Evolutionary conservation across 495 filamentous ascomycete genomes (phyloP).

Genomic region (Darksidea phi): DNA sequence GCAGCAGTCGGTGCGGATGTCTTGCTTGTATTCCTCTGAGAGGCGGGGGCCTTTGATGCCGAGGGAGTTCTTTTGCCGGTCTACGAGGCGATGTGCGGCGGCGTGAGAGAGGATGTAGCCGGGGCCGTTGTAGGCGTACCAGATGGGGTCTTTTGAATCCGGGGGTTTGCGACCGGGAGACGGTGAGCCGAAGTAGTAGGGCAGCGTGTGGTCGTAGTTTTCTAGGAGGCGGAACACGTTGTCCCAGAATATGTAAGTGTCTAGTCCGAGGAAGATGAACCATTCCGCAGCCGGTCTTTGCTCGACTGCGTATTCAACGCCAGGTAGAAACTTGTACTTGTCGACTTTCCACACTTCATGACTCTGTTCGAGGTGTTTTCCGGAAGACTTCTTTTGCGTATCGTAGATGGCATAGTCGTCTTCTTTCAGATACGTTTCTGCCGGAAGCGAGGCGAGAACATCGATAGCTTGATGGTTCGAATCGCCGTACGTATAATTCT

Average conservation of each 20-base stretch:
- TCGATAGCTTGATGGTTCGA: background rate
- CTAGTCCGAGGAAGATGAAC: slow-evolving; percentile 66
- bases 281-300: slow-evolving; percentile 53
- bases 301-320: slow-evolving; percentile 55
- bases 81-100: slow-evolving; percentile 33
- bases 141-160: background rate
- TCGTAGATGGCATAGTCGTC: slow-evolving; percentile 12
- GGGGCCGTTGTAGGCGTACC: slow-evolving; percentile 56
- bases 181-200: slow-evolving; percentile 56
- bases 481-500: slow-evolving; percentile 7
- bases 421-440: slow-evolving; percentile 8
- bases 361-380: background rate
- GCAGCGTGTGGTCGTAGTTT: slow-evolving; percentile 48
- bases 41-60: slow-evolving; percentile 35
- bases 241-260: slow-evolving; percentile 64
- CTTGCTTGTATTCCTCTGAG: background rate
- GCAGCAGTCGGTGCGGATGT: slow-evolving; percentile 16
- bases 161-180: slow-evolving; percentile 2
- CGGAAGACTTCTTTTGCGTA: background rate
- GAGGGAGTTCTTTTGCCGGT: background rate
- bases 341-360: slow-evolving; percentile 55
- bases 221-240: slow-evolving; percentile 56
- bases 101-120: slow-evolving; percentile 55
- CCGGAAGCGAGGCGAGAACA: slow-evolving; percentile 3
- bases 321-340: slow-evolving; percentile 68